Evolutionary conservation across 1,284 basidiomycete species (phyloP).

Genomic region (Irpex rosettiformis): DNA sequence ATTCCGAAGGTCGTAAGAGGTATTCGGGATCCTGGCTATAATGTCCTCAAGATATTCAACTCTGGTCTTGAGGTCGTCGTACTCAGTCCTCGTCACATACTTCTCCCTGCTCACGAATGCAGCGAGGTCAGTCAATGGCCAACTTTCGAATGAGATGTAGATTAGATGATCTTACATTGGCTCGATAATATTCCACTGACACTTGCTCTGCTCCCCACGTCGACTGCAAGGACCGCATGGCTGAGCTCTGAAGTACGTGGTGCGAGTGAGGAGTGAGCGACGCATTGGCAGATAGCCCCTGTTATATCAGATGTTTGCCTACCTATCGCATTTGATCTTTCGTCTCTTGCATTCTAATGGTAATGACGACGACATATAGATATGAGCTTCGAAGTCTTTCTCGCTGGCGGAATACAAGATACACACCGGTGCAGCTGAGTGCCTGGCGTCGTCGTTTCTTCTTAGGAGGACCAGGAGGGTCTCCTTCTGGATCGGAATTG

Average conservation of each 20-base stretch:
- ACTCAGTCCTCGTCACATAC: constrained; percentile 50
- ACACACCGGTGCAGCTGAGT: constrained; percentile 69
- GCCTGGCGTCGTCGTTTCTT: constrained; percentile 74
- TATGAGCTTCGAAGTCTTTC: background rate
- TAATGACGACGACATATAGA: constrained; percentile 1
- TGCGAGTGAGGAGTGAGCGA: too few relatives aligned
- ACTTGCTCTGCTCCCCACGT: constrained; percentile 50
- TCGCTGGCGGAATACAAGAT: constrained; percentile 10
- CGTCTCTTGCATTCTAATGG: constrained; percentile 52
- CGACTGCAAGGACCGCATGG: constrained; percentile 56
- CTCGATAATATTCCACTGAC: constrained; percentile 56
- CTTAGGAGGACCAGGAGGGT: constrained; percentile 55
- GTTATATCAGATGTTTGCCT: constrained; percentile 22
- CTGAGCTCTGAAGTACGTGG: constrained; percentile 39
- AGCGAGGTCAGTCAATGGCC: constrained; percentile 12
- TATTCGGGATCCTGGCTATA: constrained; percentile 14
- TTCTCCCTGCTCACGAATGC: constrained; percentile 42
- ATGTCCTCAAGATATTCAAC: constrained; percentile 38
- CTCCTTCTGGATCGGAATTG: constrained; percentile 48
- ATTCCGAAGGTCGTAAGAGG: constrained; percentile 16
- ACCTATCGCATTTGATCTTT: constrained; percentile 63
- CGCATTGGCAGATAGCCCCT: too few relatives aligned
- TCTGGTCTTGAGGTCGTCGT: constrained; percentile 45
- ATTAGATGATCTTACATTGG: constrained; percentile 41
- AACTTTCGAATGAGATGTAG: constrained; percentile 8